phyloP scores from a whole-genome alignment of 768 basidiomycete genomes.

The Amanita rubescens region DNA sequence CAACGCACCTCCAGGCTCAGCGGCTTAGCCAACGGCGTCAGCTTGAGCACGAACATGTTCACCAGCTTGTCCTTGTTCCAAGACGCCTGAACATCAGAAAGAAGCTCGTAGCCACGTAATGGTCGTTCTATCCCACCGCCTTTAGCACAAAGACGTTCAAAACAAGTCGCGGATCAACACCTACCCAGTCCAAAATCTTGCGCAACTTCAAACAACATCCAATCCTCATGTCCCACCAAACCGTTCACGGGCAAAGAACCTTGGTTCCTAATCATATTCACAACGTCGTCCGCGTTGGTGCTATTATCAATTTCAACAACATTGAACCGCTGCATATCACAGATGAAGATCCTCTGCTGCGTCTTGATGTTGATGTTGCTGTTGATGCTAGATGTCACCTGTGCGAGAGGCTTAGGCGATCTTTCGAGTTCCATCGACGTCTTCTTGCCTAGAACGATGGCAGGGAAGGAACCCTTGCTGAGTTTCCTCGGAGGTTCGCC shows the following conservation, averaged over 20 bases:
- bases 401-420: slow-evolving; percentile 12
- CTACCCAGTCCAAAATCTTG: slow-evolving; percentile 91
- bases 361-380: slow-evolving; percentile 24
- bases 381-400: too few species aligned
- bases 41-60: slow-evolving; percentile 75
- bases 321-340: slow-evolving; percentile 67
- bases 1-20: slow-evolving; percentile 53
- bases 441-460: not conserved
- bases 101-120: slow-evolving; percentile 78
- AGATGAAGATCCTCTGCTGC: slow-evolving; percentile 73
- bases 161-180: slow-evolving; percentile 20
- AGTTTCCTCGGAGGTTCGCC: not conserved
- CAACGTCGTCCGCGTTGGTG: slow-evolving; percentile 69
- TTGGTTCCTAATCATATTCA: slow-evolving; percentile 55
- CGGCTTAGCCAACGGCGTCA: slow-evolving; percentile 54
- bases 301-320: slow-evolving; percentile 60
- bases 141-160: slow-evolving; percentile 5
- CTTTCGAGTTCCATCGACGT: slow-evolving; percentile 20
- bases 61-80: slow-evolving; percentile 83
- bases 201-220: slow-evolving; percentile 89
- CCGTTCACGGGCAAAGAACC: slow-evolving; percentile 63
- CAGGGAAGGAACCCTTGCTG: not conserved
- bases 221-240: slow-evolving; percentile 52
- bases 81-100: slow-evolving; percentile 70
- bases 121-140: slow-evolving; percentile 65